These are phyloP conservation scores for Solanum virginianum DNA, from an alignment of 257 asterid species.

Conservation along the genomic window DNA sequence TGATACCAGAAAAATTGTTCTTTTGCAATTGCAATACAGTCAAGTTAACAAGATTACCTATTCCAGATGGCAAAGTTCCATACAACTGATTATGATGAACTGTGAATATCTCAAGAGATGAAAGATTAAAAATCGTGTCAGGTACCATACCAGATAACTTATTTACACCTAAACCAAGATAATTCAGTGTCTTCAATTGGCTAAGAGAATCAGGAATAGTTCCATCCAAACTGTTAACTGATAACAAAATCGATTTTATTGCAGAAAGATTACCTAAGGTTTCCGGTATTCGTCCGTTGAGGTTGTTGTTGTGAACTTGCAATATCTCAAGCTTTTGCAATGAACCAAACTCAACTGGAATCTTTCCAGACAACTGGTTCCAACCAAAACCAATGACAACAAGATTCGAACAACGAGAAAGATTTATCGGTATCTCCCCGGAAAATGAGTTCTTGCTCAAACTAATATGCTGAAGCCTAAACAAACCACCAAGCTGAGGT, in stretches of 20 bases:
- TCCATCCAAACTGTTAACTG: neutral
- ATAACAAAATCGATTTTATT: neutral
- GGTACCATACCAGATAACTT: conserved; percentile 2
- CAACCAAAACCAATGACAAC: neutral
- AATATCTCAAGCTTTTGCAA: neutral
- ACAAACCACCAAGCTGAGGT: conserved; percentile 2
- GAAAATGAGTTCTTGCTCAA: neutral
- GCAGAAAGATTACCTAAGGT: neutral
- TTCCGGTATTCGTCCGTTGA: neutral
- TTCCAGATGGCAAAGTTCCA: neutral
- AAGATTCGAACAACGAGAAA: neutral
- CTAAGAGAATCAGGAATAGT: neutral
- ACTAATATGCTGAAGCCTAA: neutral
- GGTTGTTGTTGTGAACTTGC: neutral
- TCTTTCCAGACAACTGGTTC: neutral
- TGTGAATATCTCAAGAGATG: neutral
- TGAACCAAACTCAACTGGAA: neutral
- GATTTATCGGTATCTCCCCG: neutral
- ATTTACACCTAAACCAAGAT: neutral
- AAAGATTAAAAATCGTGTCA: neutral
- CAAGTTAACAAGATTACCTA: neutral
- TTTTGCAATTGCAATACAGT: neutral
- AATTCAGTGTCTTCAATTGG: neutral
- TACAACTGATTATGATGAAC: neutral
- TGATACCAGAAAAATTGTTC: neutral